Conservation (phyloP, 768 basidiomycete species). For the Termitomyces sp. region DNA sequence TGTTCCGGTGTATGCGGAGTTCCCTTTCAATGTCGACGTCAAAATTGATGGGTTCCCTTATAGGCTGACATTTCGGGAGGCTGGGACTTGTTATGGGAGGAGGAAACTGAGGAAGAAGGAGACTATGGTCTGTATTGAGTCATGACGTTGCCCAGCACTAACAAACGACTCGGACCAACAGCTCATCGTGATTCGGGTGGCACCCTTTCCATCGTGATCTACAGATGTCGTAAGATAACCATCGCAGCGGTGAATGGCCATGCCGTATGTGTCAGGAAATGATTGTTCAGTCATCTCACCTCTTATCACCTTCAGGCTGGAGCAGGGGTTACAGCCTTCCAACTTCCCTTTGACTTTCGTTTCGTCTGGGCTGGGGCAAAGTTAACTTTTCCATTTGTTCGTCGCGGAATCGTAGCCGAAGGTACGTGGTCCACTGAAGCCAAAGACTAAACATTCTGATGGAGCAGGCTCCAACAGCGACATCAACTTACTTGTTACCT, state of each 20-base stretch:
- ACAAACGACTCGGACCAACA: conserved; percentile 15
- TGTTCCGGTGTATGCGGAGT: conserved; percentile 49
- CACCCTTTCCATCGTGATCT: conserved; percentile 42
- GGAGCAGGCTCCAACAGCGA: conserved; percentile 24
- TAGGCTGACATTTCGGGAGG: conserved; percentile 52
- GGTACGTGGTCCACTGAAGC: conserved; percentile 25
- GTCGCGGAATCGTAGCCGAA: conserved; percentile 45
- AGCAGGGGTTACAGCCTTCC: conserved; percentile 41
- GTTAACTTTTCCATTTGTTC: conserved; percentile 42
- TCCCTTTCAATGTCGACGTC: background rate
- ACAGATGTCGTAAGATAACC: conserved; percentile 54
- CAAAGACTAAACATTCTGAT: background rate
- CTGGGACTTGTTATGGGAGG: conserved; percentile 41
- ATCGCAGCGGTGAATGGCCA: conserved; percentile 51
- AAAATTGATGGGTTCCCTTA: background rate
- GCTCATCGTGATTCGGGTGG: conserved; percentile 54
- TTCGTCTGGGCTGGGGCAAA: conserved; percentile 48
- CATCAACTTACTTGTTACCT: conserved; percentile 51
- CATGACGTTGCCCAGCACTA: background rate
- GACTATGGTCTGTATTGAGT: conserved; percentile 37
- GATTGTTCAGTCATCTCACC: background rate
- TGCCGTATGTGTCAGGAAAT: conserved; percentile 31
- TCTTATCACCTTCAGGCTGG: conserved; percentile 31
- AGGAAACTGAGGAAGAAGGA: conserved; percentile 45
- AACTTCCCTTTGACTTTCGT: conserved; percentile 47